phyloP scores from a whole-genome alignment of 176 grass and related monocot species.

The Phoenix dactylifera region DNA sequence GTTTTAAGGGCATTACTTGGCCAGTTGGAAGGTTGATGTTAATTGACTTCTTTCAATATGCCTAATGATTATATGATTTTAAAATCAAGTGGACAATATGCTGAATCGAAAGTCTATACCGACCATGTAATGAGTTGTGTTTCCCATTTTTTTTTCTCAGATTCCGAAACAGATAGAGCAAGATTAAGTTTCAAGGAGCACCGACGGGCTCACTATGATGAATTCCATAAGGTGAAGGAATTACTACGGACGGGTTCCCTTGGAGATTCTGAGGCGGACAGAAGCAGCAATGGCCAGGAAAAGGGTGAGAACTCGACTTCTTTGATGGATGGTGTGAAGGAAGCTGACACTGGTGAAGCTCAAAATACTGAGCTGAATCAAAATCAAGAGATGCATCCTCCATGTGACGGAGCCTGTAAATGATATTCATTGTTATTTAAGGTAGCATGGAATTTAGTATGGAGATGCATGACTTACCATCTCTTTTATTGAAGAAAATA shows the following conservation, averaged over 20 bases:
- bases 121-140: not conserved
- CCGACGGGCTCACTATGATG: conserved; percentile 65
- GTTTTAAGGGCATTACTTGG: too few species aligned
- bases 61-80: too few species aligned
- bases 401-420: not conserved
- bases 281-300: conserved; percentile 14
- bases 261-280: conserved; percentile 30
- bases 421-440: not conserved
- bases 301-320: conserved; percentile 5
- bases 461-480: too few species aligned
- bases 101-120: too few species aligned
- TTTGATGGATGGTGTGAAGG: not conserved
- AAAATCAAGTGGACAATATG: too few species aligned
- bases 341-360: not conserved
- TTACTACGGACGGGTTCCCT: conserved; percentile 44
- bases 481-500: too few species aligned
- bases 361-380: not conserved
- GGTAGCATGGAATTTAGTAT: too few species aligned
- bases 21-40: too few species aligned
- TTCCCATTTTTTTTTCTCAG: conserved; percentile 17
- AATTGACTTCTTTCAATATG: too few species aligned
- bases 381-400: not conserved
- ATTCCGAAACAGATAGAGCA: conserved; percentile 19
- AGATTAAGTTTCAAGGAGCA: conserved; percentile 77
- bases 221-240: conserved; percentile 76